phyloP scores from a whole-genome alignment of 768 basidiomycete species.

The Daedaleopsis sinensis region DNA sequence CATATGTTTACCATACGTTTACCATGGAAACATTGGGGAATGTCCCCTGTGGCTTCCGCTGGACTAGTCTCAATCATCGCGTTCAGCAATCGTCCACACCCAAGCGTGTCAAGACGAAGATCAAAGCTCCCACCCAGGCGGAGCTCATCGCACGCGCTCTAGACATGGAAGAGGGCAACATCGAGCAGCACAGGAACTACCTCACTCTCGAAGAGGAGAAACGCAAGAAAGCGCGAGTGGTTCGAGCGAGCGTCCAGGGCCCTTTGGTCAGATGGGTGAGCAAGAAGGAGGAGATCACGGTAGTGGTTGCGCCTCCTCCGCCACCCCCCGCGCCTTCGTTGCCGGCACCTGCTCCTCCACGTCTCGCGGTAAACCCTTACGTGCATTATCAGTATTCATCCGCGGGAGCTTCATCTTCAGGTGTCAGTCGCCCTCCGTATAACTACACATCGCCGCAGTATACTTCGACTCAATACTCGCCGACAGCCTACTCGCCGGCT shows the following conservation, averaged over 20 bases:
- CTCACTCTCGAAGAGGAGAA: constrained; percentile 83
- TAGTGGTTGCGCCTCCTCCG: constrained; percentile 41
- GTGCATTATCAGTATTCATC: not conserved
- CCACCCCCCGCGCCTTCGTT: not conserved
- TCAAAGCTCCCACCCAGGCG: constrained; percentile 69
- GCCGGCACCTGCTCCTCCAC: not conserved
- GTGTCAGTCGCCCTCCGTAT: not conserved
- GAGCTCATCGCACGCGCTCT: constrained; percentile 83
- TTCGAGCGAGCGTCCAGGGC: constrained; percentile 63
- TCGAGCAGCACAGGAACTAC: constrained; percentile 76
- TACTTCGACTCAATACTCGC: not conserved
- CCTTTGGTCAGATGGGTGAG: constrained; percentile 77
- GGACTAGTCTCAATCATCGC: too few relatives aligned
- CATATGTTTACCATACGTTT: too few relatives aligned
- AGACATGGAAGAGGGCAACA: constrained; percentile 87
- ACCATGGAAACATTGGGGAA: too few relatives aligned
- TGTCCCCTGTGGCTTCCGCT: too few relatives aligned
- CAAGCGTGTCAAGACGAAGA: constrained; percentile 59
- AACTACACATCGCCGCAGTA: not conserved
- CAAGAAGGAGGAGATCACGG: constrained; percentile 57
- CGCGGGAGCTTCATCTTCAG: not conserved
- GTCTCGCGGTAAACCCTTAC: not conserved
- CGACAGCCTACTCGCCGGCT: not conserved
- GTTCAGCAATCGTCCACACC: constrained; percentile 45
- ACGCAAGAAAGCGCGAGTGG: constrained; percentile 64